phyloP scores from a whole-genome alignment of 192 early-diverging fungal genomes.

The Martensiomyces pterosporus region DNA sequence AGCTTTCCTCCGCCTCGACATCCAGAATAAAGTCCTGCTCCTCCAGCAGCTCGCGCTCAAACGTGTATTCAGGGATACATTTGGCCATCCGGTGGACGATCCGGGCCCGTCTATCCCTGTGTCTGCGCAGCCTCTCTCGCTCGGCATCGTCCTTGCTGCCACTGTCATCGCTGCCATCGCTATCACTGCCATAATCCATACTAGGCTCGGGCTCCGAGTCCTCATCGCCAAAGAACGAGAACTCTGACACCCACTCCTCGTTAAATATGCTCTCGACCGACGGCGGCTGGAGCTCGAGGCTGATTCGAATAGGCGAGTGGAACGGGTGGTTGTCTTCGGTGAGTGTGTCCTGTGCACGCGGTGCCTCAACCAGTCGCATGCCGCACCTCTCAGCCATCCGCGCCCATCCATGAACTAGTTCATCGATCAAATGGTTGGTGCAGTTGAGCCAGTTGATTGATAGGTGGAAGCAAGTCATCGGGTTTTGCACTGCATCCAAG shows the following conservation, averaged over 20 bases:
- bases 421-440: constrained; percentile 82
- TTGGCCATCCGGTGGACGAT: constrained; percentile 12
- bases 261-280: constrained; percentile 48
- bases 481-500: constrained; percentile 86
- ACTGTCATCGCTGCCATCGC: background rate
- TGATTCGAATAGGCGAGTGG: constrained; percentile 67
- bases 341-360: constrained; percentile 44
- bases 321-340: constrained; percentile 86
- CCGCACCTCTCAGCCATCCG: constrained; percentile 81
- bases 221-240: constrained; percentile 20
- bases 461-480: constrained; percentile 85
- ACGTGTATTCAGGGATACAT: constrained; percentile 58
- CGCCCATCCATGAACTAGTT: constrained; percentile 76
- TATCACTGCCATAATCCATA: background rate
- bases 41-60: constrained; percentile 77
- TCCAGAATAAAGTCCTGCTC: constrained; percentile 85
- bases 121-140: background rate
- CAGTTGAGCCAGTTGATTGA: constrained; percentile 95
- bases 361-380: constrained; percentile 85
- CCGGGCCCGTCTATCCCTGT: constrained; percentile 1
- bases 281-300: constrained; percentile 62
- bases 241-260: constrained; percentile 24
- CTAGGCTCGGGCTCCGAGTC: constrained; percentile 31
- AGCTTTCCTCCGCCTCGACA: constrained; percentile 79
- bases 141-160: background rate